Evolutionary conservation across 2,329 filamentous ascomycete species (phyloP), one percentile per base, ranked within the genome.

Genomic region (Nothopassalora personata): DNA sequence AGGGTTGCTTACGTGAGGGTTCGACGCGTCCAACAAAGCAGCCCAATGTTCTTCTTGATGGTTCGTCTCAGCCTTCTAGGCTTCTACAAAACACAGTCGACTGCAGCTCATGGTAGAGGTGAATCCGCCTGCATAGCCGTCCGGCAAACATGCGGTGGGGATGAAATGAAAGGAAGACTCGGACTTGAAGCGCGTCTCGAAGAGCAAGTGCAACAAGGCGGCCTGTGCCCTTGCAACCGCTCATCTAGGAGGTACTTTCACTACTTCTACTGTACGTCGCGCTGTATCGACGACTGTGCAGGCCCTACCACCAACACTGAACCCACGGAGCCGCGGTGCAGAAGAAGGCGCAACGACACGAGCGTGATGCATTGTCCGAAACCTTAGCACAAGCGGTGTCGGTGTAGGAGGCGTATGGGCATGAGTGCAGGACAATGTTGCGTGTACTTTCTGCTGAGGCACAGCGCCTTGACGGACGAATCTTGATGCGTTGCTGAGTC

Each of bases 401-500:
- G 36, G 36, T 43, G 36, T 2, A 43, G 5, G 36, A 43, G 9
- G 36, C 1, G 1, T 34, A 8, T 9, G 33, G 1, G 33, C 13
- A 34, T 34, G 36, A 13, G 36, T 13, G 5, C 11, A 43, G 36
- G 36, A 43, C 36, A 13, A 43, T n/a, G 11, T n/a, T 43, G 36
- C 36, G 36, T 15, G 36, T 43, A 43, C 23, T 43, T 13, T n/a
- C 36, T 43, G 36, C 2, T 43, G 36, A 13, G 36, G 36, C 36
- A 43, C 36, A 43, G 36, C 36, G 15, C 15, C 36, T 15, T 2
- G 36, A 13, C 5, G 10, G 36, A 13, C 7, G 36, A 43, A 43
- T 23, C 31, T 61, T 27, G 46, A 61, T 7, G 18, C 7, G 7
- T 67, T 77, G 27, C 72, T 77, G 69, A 70, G 69, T 51, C 75